Percentiles rank a stretch among this genome's conserved stretches.
Evolutionary conservation across 225 moss, liverwort and hornwort genomes (phyloP).

Genomic region (Sphagnum tenellum): DNA sequence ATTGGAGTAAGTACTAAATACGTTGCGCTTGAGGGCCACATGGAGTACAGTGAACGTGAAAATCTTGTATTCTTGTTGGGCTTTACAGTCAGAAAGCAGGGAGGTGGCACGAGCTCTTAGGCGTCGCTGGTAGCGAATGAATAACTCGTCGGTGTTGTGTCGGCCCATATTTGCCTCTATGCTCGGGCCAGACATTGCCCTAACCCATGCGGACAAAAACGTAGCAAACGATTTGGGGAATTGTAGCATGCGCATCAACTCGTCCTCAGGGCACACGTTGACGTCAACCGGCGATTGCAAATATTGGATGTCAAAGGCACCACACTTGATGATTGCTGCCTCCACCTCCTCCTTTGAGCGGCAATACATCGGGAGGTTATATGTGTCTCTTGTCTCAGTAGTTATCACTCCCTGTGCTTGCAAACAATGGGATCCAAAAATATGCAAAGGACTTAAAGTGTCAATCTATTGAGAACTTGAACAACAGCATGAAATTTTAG

Average conservation of each 20-base stretch:
- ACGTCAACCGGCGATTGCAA: conserved; percentile 10
- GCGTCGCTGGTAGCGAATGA: conserved; percentile 28
- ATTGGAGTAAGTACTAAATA: no score
- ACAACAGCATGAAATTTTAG: no score
- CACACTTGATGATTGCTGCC: no score
- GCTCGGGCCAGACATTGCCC: conserved; percentile 50
- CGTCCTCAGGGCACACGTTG: conserved; percentile 34
- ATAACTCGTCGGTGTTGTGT: conserved; percentile 38
- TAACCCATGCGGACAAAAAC: conserved; percentile 60
- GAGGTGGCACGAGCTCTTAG: conserved; percentile 26
- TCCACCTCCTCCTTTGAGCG: no score
- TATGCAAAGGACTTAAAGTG: no score
- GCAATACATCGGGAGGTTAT: conserved; percentile 1
- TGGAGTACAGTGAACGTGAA: no score
- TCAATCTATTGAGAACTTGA: no score
- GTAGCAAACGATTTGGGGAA: conserved; percentile 6
- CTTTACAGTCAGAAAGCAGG: conserved; percentile 10
- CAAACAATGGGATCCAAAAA: no score
- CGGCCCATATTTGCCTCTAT: conserved; percentile 60
- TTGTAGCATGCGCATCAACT: conserved; percentile 30
- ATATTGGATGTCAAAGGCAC: no score
- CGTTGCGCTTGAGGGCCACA: no score
- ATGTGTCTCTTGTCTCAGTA: neutral
- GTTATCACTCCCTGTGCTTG: conserved; percentile 3
- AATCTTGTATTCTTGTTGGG: conserved; percentile 17